These are phyloP conservation scores for Pholiota microspora DNA, from an alignment of 768 basidiomycete species.

Conservation along the genomic window DNA sequence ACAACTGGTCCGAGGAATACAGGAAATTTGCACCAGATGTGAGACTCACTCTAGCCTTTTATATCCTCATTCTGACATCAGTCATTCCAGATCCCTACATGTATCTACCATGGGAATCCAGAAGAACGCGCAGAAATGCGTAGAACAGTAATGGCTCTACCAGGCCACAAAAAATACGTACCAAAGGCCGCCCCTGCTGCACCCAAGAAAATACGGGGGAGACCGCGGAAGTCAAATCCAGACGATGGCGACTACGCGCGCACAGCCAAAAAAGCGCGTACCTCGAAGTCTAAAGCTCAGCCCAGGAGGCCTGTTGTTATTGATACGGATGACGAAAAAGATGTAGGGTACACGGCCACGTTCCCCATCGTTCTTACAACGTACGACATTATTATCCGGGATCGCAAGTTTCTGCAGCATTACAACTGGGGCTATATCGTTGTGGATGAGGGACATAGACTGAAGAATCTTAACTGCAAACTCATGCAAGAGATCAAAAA, in stretches of 20 bases:
- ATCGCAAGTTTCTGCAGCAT: constrained; percentile 56
- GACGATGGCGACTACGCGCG: not conserved
- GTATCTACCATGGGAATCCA: constrained; percentile 88
- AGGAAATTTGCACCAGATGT: constrained; percentile 79
- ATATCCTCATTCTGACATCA: not conserved
- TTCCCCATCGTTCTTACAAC: constrained; percentile 90
- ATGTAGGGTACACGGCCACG: constrained; percentile 18
- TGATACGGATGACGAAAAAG: constrained; percentile 22
- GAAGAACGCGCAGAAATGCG: constrained; percentile 80
- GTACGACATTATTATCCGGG: constrained; percentile 90
- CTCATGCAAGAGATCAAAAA: constrained; percentile 89
- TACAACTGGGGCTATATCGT: constrained; percentile 91
- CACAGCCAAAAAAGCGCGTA: not conserved
- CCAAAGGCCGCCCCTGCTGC: constrained; percentile 14
- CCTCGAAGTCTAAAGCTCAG: constrained; percentile 13
- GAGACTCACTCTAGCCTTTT: constrained; percentile 19
- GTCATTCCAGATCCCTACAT: constrained; percentile 70
- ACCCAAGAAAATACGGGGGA: constrained; percentile 12
- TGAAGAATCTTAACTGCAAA: constrained; percentile 93
- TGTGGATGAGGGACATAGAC: constrained; percentile 92
- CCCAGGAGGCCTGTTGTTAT: constrained; percentile 20
- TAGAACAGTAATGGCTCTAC: constrained; percentile 50
- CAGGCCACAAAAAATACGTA: constrained; percentile 10
- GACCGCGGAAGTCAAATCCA: constrained; percentile 13
- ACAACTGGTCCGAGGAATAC: constrained; percentile 91